Evolutionary conservation across 805 yeast species (phyloP), one percentile per base, ranked within the genome.

Genomic region (Metschnikowia reukaufii): DNA sequence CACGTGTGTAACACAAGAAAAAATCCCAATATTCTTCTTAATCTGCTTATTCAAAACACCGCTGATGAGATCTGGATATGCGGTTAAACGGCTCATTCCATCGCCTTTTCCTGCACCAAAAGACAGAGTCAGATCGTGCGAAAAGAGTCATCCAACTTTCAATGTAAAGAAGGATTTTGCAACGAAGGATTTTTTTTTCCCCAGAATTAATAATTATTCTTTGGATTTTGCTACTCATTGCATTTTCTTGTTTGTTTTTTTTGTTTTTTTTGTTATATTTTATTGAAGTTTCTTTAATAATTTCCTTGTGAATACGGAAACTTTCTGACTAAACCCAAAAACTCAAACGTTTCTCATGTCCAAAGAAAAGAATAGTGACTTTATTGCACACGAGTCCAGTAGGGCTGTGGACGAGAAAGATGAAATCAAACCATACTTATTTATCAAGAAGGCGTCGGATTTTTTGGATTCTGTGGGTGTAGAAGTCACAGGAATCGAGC

Each of bases 401-500:
- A 35, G 47, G 19, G 37, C 32, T 7, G 48, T 45, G 17, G 52
- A 50, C 36, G 39, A 44, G 18, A 50, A 43, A 18, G 53, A 46
- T 32, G 51, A 36, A 19, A 53, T 51, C 47, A 45, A 36, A 27
- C 50, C 58, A 10, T 52, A 47, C 32, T 17, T 29, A 8, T 32
- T 55, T 10, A 23, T 55, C 21, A 52, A 48, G 42, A 47, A 44
- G 31, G 36, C 38, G 27, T 50, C 56, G 13, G 54, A 50, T 31
- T 55, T 59, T 30, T 75, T 50, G 78, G 91, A 49, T 58, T 66
- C 81, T 0, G 59, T 70, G 19, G 83, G 83, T 2, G 87, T 87
- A 3, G 97, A 89, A 63, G 68, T 82, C 4, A 74, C 90, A 50
- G 96, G 96, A 44, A 84, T 89, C 39, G 90, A 86, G 52, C 73